A percentile compares a stretch with the other conserved stretches of the same genome.
Conservation (phyloP, 2,329 filamentous ascomycete species). For the Podosphaera aphanis region DNA sequence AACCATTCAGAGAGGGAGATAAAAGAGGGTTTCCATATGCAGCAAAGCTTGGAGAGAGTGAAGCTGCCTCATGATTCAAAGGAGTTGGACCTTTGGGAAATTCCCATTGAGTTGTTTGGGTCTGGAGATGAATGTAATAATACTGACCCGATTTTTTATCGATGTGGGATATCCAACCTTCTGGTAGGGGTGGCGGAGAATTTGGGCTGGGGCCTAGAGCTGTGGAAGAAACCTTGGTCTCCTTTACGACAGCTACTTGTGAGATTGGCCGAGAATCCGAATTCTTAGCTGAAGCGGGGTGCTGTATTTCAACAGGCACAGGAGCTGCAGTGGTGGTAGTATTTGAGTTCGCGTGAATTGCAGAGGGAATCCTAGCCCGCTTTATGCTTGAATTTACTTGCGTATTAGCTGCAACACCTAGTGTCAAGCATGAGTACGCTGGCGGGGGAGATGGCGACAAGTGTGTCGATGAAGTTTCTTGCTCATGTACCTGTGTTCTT, state of each 20-base stretch:
- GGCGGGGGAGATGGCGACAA: constrained; percentile 68
- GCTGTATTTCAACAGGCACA: constrained; percentile 22
- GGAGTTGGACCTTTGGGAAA: constrained; percentile 92
- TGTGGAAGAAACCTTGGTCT: constrained; percentile 17
- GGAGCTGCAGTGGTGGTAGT: constrained; percentile 18
- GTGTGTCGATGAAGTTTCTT: constrained; percentile 66
- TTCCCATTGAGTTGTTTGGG: constrained; percentile 94
- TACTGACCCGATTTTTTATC: constrained; percentile 93
- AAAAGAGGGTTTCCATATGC: constrained; percentile 52
- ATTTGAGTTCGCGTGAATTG: constrained; percentile 12
- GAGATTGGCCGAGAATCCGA: constrained; percentile 10
- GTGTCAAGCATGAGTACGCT: constrained; percentile 68
- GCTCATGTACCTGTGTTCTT: constrained; percentile 44
- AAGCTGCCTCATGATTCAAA: constrained; percentile 57
- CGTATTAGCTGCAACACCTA: constrained; percentile 21
- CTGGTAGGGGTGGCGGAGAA: constrained; percentile 77
- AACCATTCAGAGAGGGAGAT: constrained; percentile 35
- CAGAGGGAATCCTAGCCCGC: constrained; percentile 8
- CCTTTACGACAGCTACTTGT: constrained; percentile 9
- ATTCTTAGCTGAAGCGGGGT: constrained; percentile 70
- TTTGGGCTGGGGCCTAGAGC: constrained; percentile 35
- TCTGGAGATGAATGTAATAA: constrained; percentile 92
- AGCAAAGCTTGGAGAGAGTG: constrained; percentile 54
- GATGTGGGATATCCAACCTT: constrained; percentile 94
- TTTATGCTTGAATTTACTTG: constrained; percentile 60